These are phyloP conservation scores for Amoeboradix gromovi DNA, from an alignment of 371 early-diverging fungal genomes.

Conservation along the genomic window DNA sequence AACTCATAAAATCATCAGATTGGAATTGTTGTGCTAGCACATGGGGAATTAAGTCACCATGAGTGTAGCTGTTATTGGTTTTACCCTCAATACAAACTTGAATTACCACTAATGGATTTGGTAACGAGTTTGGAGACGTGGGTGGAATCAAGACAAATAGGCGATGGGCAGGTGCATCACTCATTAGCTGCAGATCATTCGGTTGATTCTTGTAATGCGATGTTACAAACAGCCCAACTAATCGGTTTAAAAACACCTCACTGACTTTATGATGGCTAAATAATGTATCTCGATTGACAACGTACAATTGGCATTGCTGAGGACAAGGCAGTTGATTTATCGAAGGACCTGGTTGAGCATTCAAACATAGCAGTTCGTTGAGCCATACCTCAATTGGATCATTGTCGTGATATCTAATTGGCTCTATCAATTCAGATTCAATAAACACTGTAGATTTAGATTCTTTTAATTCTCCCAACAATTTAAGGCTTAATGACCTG, in stretches of 20 bases:
- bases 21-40: slow-evolving; percentile 76
- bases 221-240: slow-evolving; percentile 86
- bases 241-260: slow-evolving; percentile 80
- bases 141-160: slow-evolving; percentile 86
- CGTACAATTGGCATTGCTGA: slow-evolving; percentile 68
- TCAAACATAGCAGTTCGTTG: slow-evolving; percentile 70
- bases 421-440: slow-evolving; percentile 69
- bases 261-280: slow-evolving; percentile 82
- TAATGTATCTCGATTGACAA: slow-evolving; percentile 81
- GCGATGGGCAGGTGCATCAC: slow-evolving; percentile 93
- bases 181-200: slow-evolving; percentile 89
- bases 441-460: slow-evolving; percentile 27
- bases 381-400: slow-evolving; percentile 95
- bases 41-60: slow-evolving; percentile 90
- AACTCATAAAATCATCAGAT: slow-evolving; percentile 74
- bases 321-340: slow-evolving; percentile 43
- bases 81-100: slow-evolving; percentile 70
- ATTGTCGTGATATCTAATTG: slow-evolving; percentile 69
- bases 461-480: slow-evolving; percentile 70
- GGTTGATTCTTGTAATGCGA: slow-evolving; percentile 99
- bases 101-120: slow-evolving; percentile 77
- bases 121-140: slow-evolving; percentile 24
- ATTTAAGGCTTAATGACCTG: slow-evolving; percentile 73
- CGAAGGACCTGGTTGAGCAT: slow-evolving; percentile 31
- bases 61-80: slow-evolving; percentile 50